Evolutionary conservation across 352 stramenopile species (phyloP).

Genomic region (Phytophthora boehmeriae): DNA sequence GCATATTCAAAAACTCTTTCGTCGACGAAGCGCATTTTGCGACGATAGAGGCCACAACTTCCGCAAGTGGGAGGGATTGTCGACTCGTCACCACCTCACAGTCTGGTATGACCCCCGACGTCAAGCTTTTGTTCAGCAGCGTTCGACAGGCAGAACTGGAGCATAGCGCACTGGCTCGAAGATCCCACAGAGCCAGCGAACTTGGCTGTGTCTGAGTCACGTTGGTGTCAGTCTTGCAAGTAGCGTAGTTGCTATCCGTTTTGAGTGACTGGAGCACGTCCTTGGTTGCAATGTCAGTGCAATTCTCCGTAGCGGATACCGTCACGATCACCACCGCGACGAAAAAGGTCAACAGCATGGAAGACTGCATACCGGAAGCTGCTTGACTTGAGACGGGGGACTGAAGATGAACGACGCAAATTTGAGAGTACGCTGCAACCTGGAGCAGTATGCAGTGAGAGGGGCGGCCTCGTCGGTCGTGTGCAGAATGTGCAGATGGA

Average conservation of each 20-base stretch:
- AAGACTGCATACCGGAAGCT: slow-evolving; percentile 13
- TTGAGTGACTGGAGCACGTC: slow-evolving; percentile 6
- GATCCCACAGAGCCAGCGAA: slow-evolving; percentile 3
- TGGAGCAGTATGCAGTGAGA: too few species aligned
- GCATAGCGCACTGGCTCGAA: slow-evolving; percentile 21
- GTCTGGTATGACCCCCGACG: slow-evolving; percentile 14
- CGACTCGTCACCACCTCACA: slow-evolving; percentile 16
- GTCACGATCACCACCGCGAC: not conserved
- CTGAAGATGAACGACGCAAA: slow-evolving; percentile 4
- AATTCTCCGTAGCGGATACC: slow-evolving; percentile 12
- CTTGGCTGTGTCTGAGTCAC: slow-evolving; percentile 23
- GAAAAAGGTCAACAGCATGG: slow-evolving; percentile 5
- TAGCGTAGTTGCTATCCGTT: slow-evolving; percentile 13
- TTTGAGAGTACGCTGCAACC: slow-evolving; percentile 8
- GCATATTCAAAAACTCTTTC: not conserved
- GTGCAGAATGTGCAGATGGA: not conserved
- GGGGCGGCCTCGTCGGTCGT: too few species aligned
- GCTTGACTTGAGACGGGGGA: not conserved
- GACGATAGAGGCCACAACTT: slow-evolving; percentile 2
- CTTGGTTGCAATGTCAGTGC: slow-evolving; percentile 12
- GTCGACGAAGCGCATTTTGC: slow-evolving; percentile 7
- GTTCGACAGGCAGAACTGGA: slow-evolving; percentile 29
- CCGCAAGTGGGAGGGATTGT: slow-evolving; percentile 14
- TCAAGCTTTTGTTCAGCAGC: slow-evolving; percentile 15
- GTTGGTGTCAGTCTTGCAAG: slow-evolving; percentile 30